These are phyloP conservation scores for Nicotiana tabacum DNA, from an alignment of 257 asterid genomes.

Conservation along the genomic window DNA sequence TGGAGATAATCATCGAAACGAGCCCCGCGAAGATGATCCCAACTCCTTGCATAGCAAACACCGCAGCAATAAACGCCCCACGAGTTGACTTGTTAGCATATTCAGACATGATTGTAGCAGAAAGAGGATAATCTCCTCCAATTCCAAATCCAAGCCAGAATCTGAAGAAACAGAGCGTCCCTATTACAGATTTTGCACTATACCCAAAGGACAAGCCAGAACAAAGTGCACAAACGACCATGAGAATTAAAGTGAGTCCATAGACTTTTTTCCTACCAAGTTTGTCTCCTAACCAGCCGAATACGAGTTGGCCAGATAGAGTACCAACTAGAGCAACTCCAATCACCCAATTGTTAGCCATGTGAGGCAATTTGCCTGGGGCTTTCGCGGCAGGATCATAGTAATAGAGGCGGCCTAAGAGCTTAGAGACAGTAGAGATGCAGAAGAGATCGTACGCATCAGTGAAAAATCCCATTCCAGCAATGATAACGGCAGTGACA, in stretches of 20 bases:
- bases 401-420: slow-evolving; percentile 58
- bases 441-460: slow-evolving; percentile 66
- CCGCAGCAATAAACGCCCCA: slow-evolving; percentile 50
- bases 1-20: slow-evolving; percentile 29
- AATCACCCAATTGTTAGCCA: slow-evolving; percentile 30
- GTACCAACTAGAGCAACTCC: slow-evolving; percentile 49
- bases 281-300: slow-evolving; percentile 49
- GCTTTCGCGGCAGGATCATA: slow-evolving; percentile 16
- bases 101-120: slow-evolving; percentile 55
- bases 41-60: slow-evolving; percentile 49
- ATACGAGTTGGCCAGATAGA: slow-evolving; percentile 37
- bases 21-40: slow-evolving; percentile 42
- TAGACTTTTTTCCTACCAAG: slow-evolving; percentile 39
- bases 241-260: slow-evolving; percentile 36
- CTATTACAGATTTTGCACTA: slow-evolving; percentile 31
- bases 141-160: slow-evolving; percentile 56
- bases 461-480: slow-evolving; percentile 77
- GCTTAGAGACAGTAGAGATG: slow-evolving; percentile 27
- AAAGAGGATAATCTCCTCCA: slow-evolving; percentile 51
- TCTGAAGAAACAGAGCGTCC: slow-evolving; percentile 48
- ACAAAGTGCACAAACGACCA: slow-evolving; percentile 38
- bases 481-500: slow-evolving; percentile 58
- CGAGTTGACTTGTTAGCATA: slow-evolving; percentile 48
- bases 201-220: slow-evolving; percentile 39
- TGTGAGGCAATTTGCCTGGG: slow-evolving; percentile 31